Evolutionary conservation across 2,329 filamentous ascomycete genomes (phyloP).

Genomic region (Colletotrichum ledebouriae): DNA sequence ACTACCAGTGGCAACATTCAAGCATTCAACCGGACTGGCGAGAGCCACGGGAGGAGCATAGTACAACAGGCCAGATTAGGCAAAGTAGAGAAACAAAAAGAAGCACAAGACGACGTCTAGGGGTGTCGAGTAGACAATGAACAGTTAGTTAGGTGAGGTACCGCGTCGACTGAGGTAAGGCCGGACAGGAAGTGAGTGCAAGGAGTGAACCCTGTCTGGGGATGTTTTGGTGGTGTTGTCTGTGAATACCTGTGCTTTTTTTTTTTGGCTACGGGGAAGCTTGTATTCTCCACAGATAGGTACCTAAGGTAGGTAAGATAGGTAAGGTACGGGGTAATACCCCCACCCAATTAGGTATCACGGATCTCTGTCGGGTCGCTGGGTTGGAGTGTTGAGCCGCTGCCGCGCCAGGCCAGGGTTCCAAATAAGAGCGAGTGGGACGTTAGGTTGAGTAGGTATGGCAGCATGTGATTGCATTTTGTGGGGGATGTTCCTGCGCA

Average conservation of each 20-base stretch:
- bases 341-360: no score
- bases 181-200: background rate
- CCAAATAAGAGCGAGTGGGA: constrained; percentile 37
- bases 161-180: background rate
- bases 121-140: background rate
- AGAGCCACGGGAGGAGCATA: background rate
- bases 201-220: constrained; percentile 1
- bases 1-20: constrained; percentile 28
- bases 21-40: constrained; percentile 11
- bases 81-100: constrained; percentile 3
- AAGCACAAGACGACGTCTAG: constrained; percentile 2
- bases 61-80: constrained; percentile 10
- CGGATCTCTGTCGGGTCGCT: background rate
- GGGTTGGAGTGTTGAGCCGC: constrained; percentile 42
- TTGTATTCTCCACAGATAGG: no score
- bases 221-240: background rate
- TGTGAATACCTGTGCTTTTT: background rate
- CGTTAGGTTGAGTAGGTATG: constrained; percentile 17
- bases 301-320: no score
- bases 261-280: no score
- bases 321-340: background rate
- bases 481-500: constrained; percentile 41
- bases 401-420: constrained; percentile 32
- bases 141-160: background rate
- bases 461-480: constrained; percentile 41